A percentile compares a stretch with the other conserved stretches of the same genome.
Evolutionary conservation across 305 asterid genomes (phyloP).

Genomic region (Fraxinus platypoda): DNA sequence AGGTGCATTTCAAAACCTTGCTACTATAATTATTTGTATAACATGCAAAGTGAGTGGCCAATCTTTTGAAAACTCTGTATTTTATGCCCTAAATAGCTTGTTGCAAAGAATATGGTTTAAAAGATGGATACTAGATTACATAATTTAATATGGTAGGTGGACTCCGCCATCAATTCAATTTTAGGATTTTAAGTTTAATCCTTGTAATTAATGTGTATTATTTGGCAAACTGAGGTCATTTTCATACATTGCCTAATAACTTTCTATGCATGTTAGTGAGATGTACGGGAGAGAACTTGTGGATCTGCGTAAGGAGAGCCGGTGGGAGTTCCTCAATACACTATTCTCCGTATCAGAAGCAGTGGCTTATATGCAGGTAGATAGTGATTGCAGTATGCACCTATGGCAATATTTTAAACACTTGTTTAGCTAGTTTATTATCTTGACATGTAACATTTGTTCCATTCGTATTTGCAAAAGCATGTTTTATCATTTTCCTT

Average conservation of each 20-base stretch:
- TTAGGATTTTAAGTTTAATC: slow-evolving; percentile 14
- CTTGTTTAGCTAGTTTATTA: neutral
- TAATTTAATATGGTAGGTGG: slow-evolving; percentile 3
- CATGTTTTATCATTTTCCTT: neutral
- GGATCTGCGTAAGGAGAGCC: slow-evolving; percentile 79
- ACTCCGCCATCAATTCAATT: slow-evolving; percentile 6
- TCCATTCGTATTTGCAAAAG: slow-evolving; percentile 3
- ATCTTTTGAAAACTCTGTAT: slow-evolving; percentile 2
- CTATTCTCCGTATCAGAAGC: slow-evolving; percentile 93
- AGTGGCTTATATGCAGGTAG: slow-evolving; percentile 94
- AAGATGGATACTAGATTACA: neutral
- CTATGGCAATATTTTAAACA: neutral
- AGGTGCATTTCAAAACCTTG: slow-evolving; percentile 48
- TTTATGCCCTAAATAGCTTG: slow-evolving; percentile 1
- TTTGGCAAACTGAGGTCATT: slow-evolving; percentile 27
- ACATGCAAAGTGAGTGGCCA: slow-evolving; percentile 18
- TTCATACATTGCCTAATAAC: slow-evolving; percentile 24
- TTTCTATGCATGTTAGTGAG: slow-evolving; percentile 61
- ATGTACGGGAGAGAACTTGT: slow-evolving; percentile 90
- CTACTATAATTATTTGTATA: slow-evolving; percentile 16
- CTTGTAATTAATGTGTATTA: slow-evolving; percentile 11
- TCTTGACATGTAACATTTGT: neutral
- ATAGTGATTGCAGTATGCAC: neutral
- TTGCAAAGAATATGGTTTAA: neutral
- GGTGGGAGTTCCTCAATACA: slow-evolving; percentile 88